Evolutionary conservation across 805 yeast species (phyloP).

Genomic region (Cephaloascus fragrans): DNA sequence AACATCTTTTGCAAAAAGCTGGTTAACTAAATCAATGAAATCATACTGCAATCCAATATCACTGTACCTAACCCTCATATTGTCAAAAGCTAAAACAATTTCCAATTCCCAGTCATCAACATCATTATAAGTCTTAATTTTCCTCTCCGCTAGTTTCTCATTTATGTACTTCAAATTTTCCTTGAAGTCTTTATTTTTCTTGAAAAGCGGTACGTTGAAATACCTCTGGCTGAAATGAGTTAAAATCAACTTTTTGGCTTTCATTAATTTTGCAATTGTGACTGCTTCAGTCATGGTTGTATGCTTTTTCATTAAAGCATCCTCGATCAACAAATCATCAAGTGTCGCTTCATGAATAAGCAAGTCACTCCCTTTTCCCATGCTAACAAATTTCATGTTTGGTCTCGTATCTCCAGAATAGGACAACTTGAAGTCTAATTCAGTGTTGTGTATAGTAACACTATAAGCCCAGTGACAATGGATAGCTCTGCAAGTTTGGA

Average conservation of each 20-base stretch:
- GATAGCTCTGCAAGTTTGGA: constrained; percentile 62
- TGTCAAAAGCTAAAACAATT: constrained; percentile 53
- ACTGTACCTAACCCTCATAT: constrained; percentile 41
- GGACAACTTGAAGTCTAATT: constrained; percentile 52
- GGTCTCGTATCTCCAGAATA: constrained; percentile 97
- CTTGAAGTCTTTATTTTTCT: constrained; percentile 11
- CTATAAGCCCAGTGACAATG: constrained; percentile 85
- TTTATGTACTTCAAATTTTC: constrained; percentile 4
- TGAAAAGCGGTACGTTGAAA: constrained; percentile 34
- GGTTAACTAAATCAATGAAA: constrained; percentile 13
- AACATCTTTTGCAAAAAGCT: too few relatives aligned
- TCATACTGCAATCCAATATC: constrained; percentile 26
- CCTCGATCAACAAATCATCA: constrained; percentile 66
- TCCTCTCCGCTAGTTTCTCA: constrained; percentile 13
- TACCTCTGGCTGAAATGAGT: constrained; percentile 94
- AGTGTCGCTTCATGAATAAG: constrained; percentile 91
- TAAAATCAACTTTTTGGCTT: constrained; percentile 56
- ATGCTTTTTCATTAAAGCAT: constrained; percentile 76
- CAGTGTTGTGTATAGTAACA: constrained; percentile 39
- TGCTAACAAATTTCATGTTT: constrained; percentile 46
- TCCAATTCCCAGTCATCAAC: constrained; percentile 9
- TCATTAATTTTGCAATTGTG: constrained; percentile 58
- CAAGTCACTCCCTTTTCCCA: constrained; percentile 62
- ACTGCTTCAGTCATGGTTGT: constrained; percentile 87
- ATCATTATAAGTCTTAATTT: constrained; percentile 10